Base-by-base conservation (phyloP, 768 basidiomycete species). In the Termitomyces titanicus region DNA sequence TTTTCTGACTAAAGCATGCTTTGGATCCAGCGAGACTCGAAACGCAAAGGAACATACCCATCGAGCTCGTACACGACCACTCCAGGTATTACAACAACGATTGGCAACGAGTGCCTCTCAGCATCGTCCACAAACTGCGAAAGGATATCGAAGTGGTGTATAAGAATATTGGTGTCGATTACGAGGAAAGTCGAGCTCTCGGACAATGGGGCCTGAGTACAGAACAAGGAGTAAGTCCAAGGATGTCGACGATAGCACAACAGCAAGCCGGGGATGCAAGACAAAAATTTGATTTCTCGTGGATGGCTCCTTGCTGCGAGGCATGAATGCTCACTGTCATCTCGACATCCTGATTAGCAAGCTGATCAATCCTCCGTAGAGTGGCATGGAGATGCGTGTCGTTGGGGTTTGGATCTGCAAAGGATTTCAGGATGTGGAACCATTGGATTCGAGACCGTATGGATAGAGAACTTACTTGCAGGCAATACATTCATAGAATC, bases 41-140 rank as follows among this genome's bases (percentile, higher is more conserved):
- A 18, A 25, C 18, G 49, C 22, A 22, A 52, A 31, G 25, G 44
- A 34, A 58, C 66, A 47, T 64, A 89, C 89, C 77, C 77, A 64
- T 94, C 92, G 35, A 94, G 79, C 67, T 94, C 91, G 48, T 82
- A 77, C 49, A 93, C 78, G 17, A 93, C 91, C 7, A 79, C 82
- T 10, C 84, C 86, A 0, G 91, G 92, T 47, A 92, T 79, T 58
- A 92, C 72, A 25, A 92, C 70, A 48, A 81, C 56, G 40, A 87
- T 71, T n/a, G 82, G 79, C n/a, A 82, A 63, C 7, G 56, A 57
- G 20, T 70, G 66, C 24, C 66, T 71, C 63, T 85, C 84, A 34
- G 84, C 73, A 64, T 88, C 85, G 11, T 76, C 73, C 40, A 86
- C 81, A 63, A 92, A 88, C 44, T 79, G 76, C 56, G 81, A 76